Base-by-base conservation (phyloP, 2,329 filamentous ascomycete species). In the Ophiosphaerella narmari region DNA sequence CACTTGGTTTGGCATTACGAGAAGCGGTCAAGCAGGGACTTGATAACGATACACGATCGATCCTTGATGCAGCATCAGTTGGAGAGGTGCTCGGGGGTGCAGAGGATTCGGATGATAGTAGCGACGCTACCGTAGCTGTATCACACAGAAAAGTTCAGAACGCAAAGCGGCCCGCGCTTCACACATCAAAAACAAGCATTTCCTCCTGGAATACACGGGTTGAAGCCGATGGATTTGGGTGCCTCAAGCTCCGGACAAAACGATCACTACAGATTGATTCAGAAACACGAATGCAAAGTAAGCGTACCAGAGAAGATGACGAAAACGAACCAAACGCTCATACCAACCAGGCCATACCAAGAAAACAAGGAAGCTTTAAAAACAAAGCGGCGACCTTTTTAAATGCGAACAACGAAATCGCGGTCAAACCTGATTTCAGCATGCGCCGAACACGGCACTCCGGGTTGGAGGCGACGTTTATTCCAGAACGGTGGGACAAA, bases 1-100 rank as follows among this genome's bases (percentile, higher is more conserved):
- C 84, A 0, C 67, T 91, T 1, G 90, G 90, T 0, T 63, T 89
- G 4, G 76, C 79, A 8, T 73, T 91, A 11, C 50, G 58, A 6
- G 29, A 51, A 11, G 61, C 61, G 0, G 16, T 58, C 1, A 46
- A 55, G 13, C 24, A 41, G 29, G 53, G 51, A 13, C 24, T 4
- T 16, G 16, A 29, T 23, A 35, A 21, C n/a, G 35, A 23, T 7
- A 29, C 7, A 29, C 11, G 1, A n/a, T 9, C 2, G 9, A 29
- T 5, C 32, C 42, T 37, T 6, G 33, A 38, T 1, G 26, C 43
- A 2, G 39, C 33, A 1, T 21, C 18, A 16, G 32, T 9, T n/a
- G 31, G 32, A 16, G 35, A 38, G 21, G 39, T 35, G 9, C 8
- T 43, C n/a, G 21, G 43, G 7, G 46, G 43, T 9, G 35, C n/a